Percentiles rank a stretch among this genome's conserved stretches.
These are phyloP conservation scores for Mortierella sp. DNA, from an alignment of 371 early-diverging fungal species.

Conservation along the genomic window DNA sequence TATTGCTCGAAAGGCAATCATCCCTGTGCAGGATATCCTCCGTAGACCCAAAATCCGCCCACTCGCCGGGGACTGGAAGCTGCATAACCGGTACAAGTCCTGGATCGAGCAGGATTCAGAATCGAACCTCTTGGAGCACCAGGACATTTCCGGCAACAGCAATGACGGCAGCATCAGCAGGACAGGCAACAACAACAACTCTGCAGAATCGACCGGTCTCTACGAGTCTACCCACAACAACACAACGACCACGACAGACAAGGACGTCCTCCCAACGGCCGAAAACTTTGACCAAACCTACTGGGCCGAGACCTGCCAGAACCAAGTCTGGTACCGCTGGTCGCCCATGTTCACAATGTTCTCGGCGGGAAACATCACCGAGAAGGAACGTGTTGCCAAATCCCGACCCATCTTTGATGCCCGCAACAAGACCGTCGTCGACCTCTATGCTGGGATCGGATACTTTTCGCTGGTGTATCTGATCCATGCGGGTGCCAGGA, in stretches of 20 bases:
- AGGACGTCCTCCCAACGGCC: conserved; percentile 17
- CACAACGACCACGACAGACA: background rate
- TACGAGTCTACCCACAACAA: background rate
- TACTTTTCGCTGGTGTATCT: conserved; percentile 61
- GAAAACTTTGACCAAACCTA: conserved; percentile 30
- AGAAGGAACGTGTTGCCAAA: conserved; percentile 57
- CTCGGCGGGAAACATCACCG: conserved; percentile 61
- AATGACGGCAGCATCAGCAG: background rate
- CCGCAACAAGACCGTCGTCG: conserved; percentile 49
- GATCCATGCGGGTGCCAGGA: conserved; percentile 52
- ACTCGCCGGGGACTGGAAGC: conserved; percentile 44
- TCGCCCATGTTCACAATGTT: conserved; percentile 63
- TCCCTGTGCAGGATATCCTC: conserved; percentile 56
- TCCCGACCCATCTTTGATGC: conserved; percentile 51
- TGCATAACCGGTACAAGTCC: conserved; percentile 48
- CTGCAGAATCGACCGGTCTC: background rate
- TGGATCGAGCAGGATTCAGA: conserved; percentile 32
- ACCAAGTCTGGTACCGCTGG: conserved; percentile 59
- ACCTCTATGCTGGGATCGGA: conserved; percentile 62
- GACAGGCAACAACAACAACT: background rate
- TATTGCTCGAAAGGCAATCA: conserved; percentile 57
- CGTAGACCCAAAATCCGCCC: conserved; percentile 57
- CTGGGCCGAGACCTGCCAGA: conserved; percentile 58
- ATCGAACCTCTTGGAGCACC: conserved; percentile 24
- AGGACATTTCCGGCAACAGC: background rate